Conservation (phyloP, 1,139 yeast species). For the Komagataea norvegica region DNA sequence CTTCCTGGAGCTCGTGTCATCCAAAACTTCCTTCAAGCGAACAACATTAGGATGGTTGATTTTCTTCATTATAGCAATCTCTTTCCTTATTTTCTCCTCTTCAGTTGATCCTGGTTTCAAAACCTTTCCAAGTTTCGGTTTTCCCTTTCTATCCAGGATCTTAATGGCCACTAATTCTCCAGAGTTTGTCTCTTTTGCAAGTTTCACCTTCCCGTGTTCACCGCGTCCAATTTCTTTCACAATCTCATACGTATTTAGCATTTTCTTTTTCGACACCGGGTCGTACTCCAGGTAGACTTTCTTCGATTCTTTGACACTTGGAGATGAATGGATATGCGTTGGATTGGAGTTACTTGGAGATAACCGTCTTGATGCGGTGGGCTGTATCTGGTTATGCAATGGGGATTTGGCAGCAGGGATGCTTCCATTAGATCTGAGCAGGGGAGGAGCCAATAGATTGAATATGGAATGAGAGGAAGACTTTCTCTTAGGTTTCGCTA, state of each 20-base stretch:
- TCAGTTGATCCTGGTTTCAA: conserved; percentile 27
- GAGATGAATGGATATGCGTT: conserved; percentile 25
- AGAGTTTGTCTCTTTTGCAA: conserved; percentile 70
- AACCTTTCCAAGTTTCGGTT: conserved; percentile 49
- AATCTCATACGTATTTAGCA: conserved; percentile 87
- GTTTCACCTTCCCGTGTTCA: conserved; percentile 94
- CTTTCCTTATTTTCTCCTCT: conserved; percentile 67
- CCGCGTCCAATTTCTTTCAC: conserved; percentile 87
- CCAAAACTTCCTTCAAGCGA: conserved; percentile 79
- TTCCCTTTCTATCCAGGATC: conserved; percentile 75
- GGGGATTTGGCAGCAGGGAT: conserved; percentile 18
- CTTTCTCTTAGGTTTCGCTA: conserved; percentile 8
- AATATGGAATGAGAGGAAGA: conserved; percentile 18
- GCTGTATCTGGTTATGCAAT: conserved; percentile 7
- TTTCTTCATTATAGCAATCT: conserved; percentile 94
- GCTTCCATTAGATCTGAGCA: conserved; percentile 7
- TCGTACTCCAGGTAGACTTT: conserved; percentile 81
- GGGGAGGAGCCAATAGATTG: conserved; percentile 5
- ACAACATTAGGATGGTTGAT: conserved; percentile 92
- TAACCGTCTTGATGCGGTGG: conserved; percentile 16
- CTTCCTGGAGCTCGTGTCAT: conserved; percentile 77
- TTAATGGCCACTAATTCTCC: conserved; percentile 86
- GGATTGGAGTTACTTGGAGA: conserved; percentile 22
- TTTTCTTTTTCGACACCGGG: conserved; percentile 79
- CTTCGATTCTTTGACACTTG: conserved; percentile 75